These are phyloP conservation scores for Yarrowia sp. DNA, from an alignment of 805 yeast species.

Conservation along the genomic window DNA sequence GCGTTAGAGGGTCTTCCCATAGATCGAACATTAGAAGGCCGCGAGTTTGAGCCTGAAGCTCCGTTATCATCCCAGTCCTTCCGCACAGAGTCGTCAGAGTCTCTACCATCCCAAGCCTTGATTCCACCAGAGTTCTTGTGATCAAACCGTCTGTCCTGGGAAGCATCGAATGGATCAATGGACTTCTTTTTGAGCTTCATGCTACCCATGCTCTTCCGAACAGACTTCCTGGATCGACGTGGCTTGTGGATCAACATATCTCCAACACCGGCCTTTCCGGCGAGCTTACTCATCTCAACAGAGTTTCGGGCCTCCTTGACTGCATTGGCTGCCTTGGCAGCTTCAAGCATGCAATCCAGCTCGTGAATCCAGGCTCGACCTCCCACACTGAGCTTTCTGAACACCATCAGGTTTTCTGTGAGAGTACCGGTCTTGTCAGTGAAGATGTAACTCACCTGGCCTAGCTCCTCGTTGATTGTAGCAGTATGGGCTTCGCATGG, in stretches of 20 bases:
- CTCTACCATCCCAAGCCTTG: conserved; percentile 4
- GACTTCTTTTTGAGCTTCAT: conserved; percentile 22
- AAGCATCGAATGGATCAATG: conserved; percentile 3
- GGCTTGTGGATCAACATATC: conserved; percentile 24
- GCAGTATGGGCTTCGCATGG: conserved; percentile 96
- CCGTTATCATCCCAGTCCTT: not conserved
- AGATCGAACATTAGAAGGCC: not conserved
- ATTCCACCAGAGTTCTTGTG: not conserved
- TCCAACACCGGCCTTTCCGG: conserved; percentile 16
- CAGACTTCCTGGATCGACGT: conserved; percentile 11
- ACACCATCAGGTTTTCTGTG: conserved; percentile 91
- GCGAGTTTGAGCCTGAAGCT: not conserved
- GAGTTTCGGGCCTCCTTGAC: conserved; percentile 25
- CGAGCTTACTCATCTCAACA: not conserved
- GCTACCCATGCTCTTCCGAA: conserved; percentile 8
- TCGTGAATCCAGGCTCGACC: conserved; percentile 92
- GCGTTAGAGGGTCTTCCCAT: conserved; percentile 17
- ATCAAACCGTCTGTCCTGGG: conserved; percentile 10
- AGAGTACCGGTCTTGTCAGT: conserved; percentile 97
- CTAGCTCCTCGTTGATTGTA: conserved; percentile 90
- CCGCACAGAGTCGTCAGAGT: not conserved
- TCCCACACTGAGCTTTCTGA: conserved; percentile 79
- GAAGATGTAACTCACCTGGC: conserved; percentile 92
- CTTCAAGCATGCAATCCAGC: conserved; percentile 46
- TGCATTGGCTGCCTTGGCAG: conserved; percentile 32